Evolutionary conservation across 345 rosid genomes (phyloP).

Genomic region (Brassica carinata): DNA sequence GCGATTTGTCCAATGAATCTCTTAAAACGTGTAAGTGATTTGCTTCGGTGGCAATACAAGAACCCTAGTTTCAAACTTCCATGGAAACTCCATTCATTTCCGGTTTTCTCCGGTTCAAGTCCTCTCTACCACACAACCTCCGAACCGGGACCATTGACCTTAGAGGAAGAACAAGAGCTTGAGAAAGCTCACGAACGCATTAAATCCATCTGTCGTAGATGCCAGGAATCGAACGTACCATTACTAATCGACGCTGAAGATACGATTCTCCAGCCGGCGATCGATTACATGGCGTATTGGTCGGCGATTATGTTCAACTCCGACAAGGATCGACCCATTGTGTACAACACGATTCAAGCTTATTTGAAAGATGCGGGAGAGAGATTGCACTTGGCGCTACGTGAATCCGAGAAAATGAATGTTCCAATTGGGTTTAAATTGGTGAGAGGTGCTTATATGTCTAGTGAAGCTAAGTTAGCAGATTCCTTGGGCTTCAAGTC

Average conservation of each 20-base stretch:
- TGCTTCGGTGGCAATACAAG: slow-evolving; percentile 80
- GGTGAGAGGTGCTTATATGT: slow-evolving; percentile 93
- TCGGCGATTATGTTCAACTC: slow-evolving; percentile 55
- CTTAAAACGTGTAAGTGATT: slow-evolving; percentile 65
- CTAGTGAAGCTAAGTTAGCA: slow-evolving; percentile 64
- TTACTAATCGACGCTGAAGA: slow-evolving; percentile 80
- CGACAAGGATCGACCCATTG: slow-evolving; percentile 45
- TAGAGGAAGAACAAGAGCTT: slow-evolving; percentile 63
- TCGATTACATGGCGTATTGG: slow-evolving; percentile 76
- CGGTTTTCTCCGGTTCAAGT: slow-evolving; percentile 66
- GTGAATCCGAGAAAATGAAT: slow-evolving; percentile 59
- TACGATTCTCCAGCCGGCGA: slow-evolving; percentile 74
- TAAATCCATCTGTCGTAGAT: slow-evolving; percentile 47
- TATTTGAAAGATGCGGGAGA: slow-evolving; percentile 82
- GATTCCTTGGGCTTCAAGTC: slow-evolving; percentile 67
- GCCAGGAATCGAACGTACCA: slow-evolving; percentile 55
- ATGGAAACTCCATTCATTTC: slow-evolving; percentile 69
- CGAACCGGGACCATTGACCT: slow-evolving; percentile 62
- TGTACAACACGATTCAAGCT: slow-evolving; percentile 75
- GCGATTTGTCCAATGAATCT: slow-evolving; percentile 71
- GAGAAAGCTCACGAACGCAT: slow-evolving; percentile 55
- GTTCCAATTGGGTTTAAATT: slow-evolving; percentile 75
- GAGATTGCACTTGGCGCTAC: slow-evolving; percentile 52
- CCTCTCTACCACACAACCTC: slow-evolving; percentile 70
- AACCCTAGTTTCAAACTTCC: slow-evolving; percentile 65